phyloP scores from a whole-genome alignment of 2,329 filamentous ascomycete species.

The Magnaporthiopsis poae region DNA sequence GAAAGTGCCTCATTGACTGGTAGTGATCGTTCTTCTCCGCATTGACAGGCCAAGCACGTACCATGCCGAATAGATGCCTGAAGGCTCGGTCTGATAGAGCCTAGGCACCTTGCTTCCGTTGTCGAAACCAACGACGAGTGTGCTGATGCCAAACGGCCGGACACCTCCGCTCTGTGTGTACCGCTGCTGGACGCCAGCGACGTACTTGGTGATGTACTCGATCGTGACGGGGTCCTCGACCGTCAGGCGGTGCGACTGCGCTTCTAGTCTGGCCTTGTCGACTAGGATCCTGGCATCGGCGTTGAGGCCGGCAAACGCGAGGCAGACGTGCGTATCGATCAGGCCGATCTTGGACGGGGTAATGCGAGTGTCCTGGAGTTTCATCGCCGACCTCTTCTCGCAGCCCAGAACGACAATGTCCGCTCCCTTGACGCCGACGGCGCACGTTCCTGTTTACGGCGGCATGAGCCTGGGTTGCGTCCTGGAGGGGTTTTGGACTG shows the following conservation, averaged over 20 bases:
- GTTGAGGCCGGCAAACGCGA: constrained; percentile 94
- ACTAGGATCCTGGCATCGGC: constrained; percentile 95
- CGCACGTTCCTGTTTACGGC: constrained; percentile 67
- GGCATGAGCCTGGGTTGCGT: neutral
- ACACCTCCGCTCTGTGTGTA: constrained; percentile 99
- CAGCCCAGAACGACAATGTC: constrained; percentile 94
- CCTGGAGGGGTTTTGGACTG: neutral
- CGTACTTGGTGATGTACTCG: constrained; percentile 99
- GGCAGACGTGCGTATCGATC: constrained; percentile 82
- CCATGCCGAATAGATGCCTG: constrained; percentile 98
- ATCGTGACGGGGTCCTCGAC: constrained; percentile 96
- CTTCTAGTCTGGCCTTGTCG: constrained; percentile 94
- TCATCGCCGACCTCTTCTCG: constrained; percentile 98
- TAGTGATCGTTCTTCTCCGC: constrained; percentile 11
- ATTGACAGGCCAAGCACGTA: constrained; percentile 33
- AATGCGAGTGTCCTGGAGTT: constrained; percentile 97
- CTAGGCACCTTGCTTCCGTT: constrained; percentile 79
- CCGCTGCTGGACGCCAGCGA: constrained; percentile 93
- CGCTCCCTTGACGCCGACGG: constrained; percentile 89
- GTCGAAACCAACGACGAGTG: constrained; percentile 96
- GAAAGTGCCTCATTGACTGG: constrained; percentile 8
- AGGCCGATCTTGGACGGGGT: constrained; percentile 97
- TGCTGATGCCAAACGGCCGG: constrained; percentile 96
- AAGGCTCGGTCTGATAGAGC: constrained; percentile 97
- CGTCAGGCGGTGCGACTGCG: constrained; percentile 91